Base-by-base conservation (phyloP, 2,329 filamentous ascomycete genomes). In the Clonostachys rhizophaga region DNA sequence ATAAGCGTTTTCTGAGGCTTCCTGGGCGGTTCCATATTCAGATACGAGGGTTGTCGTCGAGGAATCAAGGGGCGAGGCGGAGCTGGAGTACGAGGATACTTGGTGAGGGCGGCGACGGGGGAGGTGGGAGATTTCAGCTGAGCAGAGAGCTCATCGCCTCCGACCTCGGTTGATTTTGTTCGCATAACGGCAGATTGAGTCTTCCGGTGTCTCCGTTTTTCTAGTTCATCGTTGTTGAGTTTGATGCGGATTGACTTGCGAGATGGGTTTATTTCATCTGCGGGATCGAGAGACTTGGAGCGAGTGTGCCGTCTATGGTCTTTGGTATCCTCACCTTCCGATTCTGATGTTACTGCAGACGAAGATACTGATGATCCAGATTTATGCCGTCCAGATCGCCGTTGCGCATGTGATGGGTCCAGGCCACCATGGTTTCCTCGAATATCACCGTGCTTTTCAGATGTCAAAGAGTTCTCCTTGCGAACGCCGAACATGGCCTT, bases 71-170 rank as follows among this genome's bases (percentile, higher is more conserved):
- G 94, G 50, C 92, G 82, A 42, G 94, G 94, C 43, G 94, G 91
- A 37, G 88, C 86, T 17, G 91, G 92, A 24, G 88, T 87, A 62
- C 90, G 89, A 45, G 94, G 92, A 63, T 97, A 99, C 67, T 86
- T 91, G 24, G 89, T 95, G 58, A 96, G 73, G 58, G 79, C 83
- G 13, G 84, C 80, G 24, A 84, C 79, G 45, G 91, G 87, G 30
- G 91, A 95, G 5, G 90, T 95, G 4, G 94, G 94, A 13, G 94
- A 97, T 65, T 99, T 99, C 51, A 99, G 76, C 49, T 89, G 89
- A 44, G 89, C 86, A 7, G 90, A 84, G 49, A 89, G 74, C 49
- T 84, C 76, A 43, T 65, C 60, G 39, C 55, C 55, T 3, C 57
- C 63, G 42, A 67, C 59, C 40, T 70, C 65, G 53, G 66, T 69